phyloP scores from a whole-genome alignment of 1,284 basidiomycete species.

The Fomitopsis pinicola region DNA sequence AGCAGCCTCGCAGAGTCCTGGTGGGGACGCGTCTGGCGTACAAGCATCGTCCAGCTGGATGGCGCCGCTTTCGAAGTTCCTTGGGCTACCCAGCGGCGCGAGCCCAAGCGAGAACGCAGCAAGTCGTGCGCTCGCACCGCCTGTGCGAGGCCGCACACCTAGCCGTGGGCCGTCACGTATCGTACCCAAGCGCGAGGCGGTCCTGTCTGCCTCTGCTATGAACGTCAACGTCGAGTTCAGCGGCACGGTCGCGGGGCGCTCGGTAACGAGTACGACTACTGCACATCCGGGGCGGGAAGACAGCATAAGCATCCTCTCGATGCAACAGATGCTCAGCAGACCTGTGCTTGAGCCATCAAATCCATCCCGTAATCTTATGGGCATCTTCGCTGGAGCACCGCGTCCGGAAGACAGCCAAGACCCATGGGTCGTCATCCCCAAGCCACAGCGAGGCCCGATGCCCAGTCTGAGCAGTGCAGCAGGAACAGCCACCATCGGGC shows the following conservation, averaged over 20 bases:
- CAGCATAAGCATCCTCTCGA: constrained; percentile 13
- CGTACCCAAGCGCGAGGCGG: constrained; percentile 74
- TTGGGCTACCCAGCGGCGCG: constrained; percentile 33
- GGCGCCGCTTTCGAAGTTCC: constrained; percentile 76
- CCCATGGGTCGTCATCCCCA: constrained; percentile 65
- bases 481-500: constrained; percentile 22
- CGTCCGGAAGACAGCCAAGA: constrained; percentile 37
- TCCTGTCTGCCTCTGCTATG: constrained; percentile 79
- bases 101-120: constrained; percentile 17
- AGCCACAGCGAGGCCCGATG: constrained; percentile 17
- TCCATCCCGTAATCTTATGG: constrained; percentile 47
- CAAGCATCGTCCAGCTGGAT: constrained; percentile 63
- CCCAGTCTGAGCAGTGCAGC: not conserved
- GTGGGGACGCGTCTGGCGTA: constrained; percentile 21
- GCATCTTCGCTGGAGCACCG: constrained; percentile 84
- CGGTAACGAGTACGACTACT: constrained; percentile 57
- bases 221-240: constrained; percentile 94
- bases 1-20: constrained; percentile 31
- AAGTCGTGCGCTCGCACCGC: constrained; percentile 24
- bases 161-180: constrained; percentile 33
- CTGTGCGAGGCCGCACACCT: constrained; percentile 20
- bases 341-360: constrained; percentile 14
- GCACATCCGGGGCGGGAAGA: constrained; percentile 26
- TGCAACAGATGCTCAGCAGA: constrained; percentile 13
- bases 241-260: constrained; percentile 67